These are phyloP conservation scores for Scheffersomyces quercinus DNA, from an alignment of 1,139 yeast genomes.

Conservation along the genomic window DNA sequence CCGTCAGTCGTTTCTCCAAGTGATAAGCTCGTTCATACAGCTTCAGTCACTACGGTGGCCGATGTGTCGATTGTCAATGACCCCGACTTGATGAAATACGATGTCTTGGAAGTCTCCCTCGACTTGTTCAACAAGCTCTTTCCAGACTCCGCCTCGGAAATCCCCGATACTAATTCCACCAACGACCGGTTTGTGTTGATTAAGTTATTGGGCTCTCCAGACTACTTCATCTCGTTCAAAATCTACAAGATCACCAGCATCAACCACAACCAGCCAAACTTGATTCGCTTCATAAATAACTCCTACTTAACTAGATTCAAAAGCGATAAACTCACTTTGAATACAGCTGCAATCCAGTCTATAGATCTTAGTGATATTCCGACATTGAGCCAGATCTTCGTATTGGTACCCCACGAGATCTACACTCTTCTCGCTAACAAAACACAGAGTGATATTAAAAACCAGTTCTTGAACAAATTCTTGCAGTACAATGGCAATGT, in stretches of 20 bases:
- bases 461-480: slow-evolving; percentile 28
- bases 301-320: slow-evolving; percentile 27
- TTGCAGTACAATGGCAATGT: slow-evolving; percentile 31
- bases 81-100: slow-evolving; percentile 23
- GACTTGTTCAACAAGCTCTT: slow-evolving; percentile 36
- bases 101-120: slow-evolving; percentile 34
- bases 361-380: slow-evolving; percentile 30
- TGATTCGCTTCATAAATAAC: slow-evolving; percentile 41
- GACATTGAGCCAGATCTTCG: slow-evolving; percentile 30
- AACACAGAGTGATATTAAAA: slow-evolving; percentile 25
- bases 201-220: slow-evolving; percentile 48
- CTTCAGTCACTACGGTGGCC: slow-evolving; percentile 26
- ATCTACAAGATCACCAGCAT: slow-evolving; percentile 39
- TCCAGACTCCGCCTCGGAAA: slow-evolving; percentile 20
- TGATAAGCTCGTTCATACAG: neutral
- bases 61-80: slow-evolving; percentile 34
- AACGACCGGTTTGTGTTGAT: slow-evolving; percentile 27
- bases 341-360: slow-evolving; percentile 32
- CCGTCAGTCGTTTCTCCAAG: slow-evolving; percentile 13
- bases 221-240: slow-evolving; percentile 34
- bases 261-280: slow-evolving; percentile 17
- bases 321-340: slow-evolving; percentile 34
- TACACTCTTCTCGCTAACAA: slow-evolving; percentile 36
- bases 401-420: slow-evolving; percentile 47
- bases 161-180: slow-evolving; percentile 8